Conservation (phyloP, 2,329 filamentous ascomycete species). For the Nemania sp. region DNA sequence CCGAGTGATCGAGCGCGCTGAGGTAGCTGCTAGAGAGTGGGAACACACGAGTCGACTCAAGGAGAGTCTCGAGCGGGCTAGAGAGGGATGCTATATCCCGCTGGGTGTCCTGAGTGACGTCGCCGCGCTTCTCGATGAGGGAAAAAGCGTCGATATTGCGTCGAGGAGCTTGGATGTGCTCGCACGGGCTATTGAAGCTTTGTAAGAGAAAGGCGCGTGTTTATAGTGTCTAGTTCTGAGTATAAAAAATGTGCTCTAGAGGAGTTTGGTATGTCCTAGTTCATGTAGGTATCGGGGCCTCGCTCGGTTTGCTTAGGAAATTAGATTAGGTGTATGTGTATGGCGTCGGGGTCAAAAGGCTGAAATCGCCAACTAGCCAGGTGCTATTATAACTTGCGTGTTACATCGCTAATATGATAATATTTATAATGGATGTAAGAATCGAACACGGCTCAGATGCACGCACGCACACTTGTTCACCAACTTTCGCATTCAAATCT, state of each 20-base stretch:
- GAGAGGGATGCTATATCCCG: slow-evolving; percentile 83
- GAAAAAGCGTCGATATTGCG: slow-evolving; percentile 58
- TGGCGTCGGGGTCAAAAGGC: slow-evolving; percentile 29
- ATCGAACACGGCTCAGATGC: too few species aligned
- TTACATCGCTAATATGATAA: slow-evolving; percentile 25
- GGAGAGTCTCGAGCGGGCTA: slow-evolving; percentile 85
- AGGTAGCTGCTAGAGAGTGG: slow-evolving; percentile 90
- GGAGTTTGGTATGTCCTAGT: background rate
- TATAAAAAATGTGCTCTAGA: slow-evolving; percentile 6
- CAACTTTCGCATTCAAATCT: too few species aligned
- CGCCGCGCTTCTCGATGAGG: slow-evolving; percentile 76
- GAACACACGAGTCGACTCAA: slow-evolving; percentile 93
- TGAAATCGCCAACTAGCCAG: background rate
- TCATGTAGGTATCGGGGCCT: background rate
- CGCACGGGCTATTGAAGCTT: slow-evolving; percentile 68
- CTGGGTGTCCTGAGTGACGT: slow-evolving; percentile 91
- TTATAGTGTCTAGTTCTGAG: background rate
- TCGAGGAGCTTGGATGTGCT: slow-evolving; percentile 69
- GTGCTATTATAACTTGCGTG: background rate
- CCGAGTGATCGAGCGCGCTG: slow-evolving; percentile 85
- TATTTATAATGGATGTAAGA: too few species aligned
- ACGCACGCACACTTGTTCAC: too few species aligned
- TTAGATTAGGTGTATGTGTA: slow-evolving; percentile 15
- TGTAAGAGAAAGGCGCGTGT: slow-evolving; percentile 55
- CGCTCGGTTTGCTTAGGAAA: slow-evolving; percentile 22